Base-by-base conservation (phyloP, 306 rosid genomes). In the Castanea mollissima region DNA sequence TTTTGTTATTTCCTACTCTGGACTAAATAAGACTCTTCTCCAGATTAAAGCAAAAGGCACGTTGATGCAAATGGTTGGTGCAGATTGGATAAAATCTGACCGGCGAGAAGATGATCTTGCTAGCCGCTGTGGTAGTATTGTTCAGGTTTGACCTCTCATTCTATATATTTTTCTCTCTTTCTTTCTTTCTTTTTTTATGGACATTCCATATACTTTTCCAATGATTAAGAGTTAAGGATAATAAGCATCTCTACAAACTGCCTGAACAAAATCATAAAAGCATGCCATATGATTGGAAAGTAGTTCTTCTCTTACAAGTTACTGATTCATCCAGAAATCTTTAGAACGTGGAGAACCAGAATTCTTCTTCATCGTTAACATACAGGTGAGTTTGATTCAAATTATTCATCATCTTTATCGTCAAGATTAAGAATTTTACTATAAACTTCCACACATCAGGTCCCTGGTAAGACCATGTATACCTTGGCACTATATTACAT, bases 291-390 rank as follows among this genome's bases (percentile, higher is more conserved):
- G 54, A 80, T 32, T 29, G 32, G 18, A 52, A 15, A 68, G 32
- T 75, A 32, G 19, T 23, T 55, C 27, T 85, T 51, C 74, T 9
- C 38, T 67, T 41, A 20, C 51, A 21, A 57, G 35, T 41, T 75
- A 73, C 76, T 76, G 52, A 73, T 79, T 51, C 56, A 35, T 80
- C 85, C 86, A 94, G 97, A 83, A 87, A 79, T 89, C 76, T 85
- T 96, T 92, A 57, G 86, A 75, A 69, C 87, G 71, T n/a, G 96
- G 90, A 32, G 91, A 92, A 59, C 73, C 93, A 5, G 97, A 94
- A 78, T 94, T 94, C 90, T 94, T 94, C 86, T 87, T 92, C 69
- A 75, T 92, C 32, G 82, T 94, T 51, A 92, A 92, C 87, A 88
- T 94, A 34, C 94, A 92, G 83, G 99, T 93, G 69, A 87, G 92